Conservation (phyloP, 106 monocot species). For the Platanthera guangdongensis region DNA sequence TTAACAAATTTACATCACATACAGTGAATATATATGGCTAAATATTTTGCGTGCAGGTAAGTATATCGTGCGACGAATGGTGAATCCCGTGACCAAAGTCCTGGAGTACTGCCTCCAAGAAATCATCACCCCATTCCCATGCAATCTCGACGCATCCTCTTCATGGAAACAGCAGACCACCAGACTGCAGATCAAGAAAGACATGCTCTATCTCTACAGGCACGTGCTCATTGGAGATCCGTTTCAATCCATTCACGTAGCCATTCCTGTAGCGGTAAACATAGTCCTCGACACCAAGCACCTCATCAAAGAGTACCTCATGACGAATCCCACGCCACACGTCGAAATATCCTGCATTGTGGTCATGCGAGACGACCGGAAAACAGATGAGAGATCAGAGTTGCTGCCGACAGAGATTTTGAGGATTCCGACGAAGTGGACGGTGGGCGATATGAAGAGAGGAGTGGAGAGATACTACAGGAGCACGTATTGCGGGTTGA, state of each 20-base stretch:
- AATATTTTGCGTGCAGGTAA: constrained; percentile 13
- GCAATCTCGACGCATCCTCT: background rate
- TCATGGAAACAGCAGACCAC: constrained; percentile 16
- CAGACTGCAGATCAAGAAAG: constrained; percentile 49
- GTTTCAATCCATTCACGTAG: constrained; percentile 10
- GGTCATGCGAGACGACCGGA: constrained; percentile 7
- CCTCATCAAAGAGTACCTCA: constrained; percentile 55
- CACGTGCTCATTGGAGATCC: constrained; percentile 24
- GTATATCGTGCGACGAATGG: constrained; percentile 66
- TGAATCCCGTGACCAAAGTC: constrained; percentile 92
- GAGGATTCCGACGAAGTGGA: constrained; percentile 23
- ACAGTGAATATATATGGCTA: too few species aligned
- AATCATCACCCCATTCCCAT: constrained; percentile 26
- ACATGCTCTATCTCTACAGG: constrained; percentile 54
- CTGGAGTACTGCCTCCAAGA: constrained; percentile 86
- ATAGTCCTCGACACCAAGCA: constrained; percentile 63
- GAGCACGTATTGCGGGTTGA: constrained; percentile 59
- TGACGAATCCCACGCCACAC: background rate
- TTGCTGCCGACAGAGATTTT: constrained; percentile 33
- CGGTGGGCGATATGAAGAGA: constrained; percentile 46
- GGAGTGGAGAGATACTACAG: constrained; percentile 42
- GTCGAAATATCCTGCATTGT: constrained; percentile 44
- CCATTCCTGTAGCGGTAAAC: constrained; percentile 45
- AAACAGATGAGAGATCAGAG: background rate
- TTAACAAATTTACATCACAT: too few species aligned